These are phyloP conservation scores for Fallopia convolvulus DNA, from an alignment of 148 eudicot species.

Conservation along the genomic window DNA sequence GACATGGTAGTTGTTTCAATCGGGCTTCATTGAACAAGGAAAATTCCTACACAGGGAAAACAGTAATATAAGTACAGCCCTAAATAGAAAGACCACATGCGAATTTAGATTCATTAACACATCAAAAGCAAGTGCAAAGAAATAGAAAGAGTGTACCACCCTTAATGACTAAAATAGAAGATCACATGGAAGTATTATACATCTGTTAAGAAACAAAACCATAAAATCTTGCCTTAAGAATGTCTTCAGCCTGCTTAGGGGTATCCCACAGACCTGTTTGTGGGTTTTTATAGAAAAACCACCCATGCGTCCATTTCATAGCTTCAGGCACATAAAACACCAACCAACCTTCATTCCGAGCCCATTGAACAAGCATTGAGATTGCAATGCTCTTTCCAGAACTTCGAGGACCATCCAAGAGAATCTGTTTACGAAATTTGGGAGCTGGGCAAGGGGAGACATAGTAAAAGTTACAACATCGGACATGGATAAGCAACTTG, in stretches of 20 bases:
- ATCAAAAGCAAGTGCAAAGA: not conserved
- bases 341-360: constrained; percentile 94
- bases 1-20: constrained; percentile 56
- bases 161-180: not conserved
- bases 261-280: constrained; percentile 88
- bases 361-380: constrained; percentile 98
- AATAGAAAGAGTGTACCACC: not conserved
- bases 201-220: not conserved
- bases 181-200: not conserved
- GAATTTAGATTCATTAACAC: not conserved
- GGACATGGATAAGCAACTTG: not conserved
- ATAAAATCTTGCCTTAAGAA: constrained; percentile 60
- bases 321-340: constrained; percentile 80
- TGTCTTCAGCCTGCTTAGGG: constrained; percentile 78
- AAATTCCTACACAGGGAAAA: constrained; percentile 48
- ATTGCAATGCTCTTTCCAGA: constrained; percentile 92
- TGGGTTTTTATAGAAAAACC: constrained; percentile 65
- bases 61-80: not conserved
- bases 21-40: constrained; percentile 51
- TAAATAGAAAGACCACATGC: not conserved
- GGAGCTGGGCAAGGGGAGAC: constrained; percentile 37
- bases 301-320: constrained; percentile 89
- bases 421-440: constrained; percentile 65
- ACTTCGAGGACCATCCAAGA: constrained; percentile 88
- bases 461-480: not conserved